phyloP scores from a whole-genome alignment of 192 early-diverging fungal genomes.

The Mortierella hygrophila region DNA sequence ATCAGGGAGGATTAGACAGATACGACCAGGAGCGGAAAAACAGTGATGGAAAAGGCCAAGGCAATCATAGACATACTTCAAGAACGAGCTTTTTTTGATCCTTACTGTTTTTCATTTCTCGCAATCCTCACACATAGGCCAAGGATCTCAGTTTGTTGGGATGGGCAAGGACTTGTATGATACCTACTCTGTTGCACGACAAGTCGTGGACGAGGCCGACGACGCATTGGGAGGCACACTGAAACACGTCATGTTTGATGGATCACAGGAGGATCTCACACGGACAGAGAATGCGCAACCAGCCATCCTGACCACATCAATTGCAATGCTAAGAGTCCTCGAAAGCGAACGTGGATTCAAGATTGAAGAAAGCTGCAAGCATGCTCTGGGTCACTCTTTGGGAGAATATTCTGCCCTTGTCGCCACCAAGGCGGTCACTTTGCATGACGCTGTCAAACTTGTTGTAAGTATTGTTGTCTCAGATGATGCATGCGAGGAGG shows the following conservation, averaged over 20 bases:
- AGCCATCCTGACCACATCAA: constrained; percentile 91
- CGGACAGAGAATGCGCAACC: constrained; percentile 88
- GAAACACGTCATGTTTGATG: constrained; percentile 88
- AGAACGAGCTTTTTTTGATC: background rate
- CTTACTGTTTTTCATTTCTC: background rate
- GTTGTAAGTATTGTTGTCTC: constrained; percentile 67
- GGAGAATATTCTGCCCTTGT: constrained; percentile 92
- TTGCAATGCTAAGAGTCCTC: constrained; percentile 87
- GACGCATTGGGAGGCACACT: constrained; percentile 81
- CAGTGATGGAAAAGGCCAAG: background rate
- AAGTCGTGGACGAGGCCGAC: constrained; percentile 92
- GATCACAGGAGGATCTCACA: constrained; percentile 75
- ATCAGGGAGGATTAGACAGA: background rate
- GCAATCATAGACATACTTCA: background rate
- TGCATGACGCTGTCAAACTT: constrained; percentile 87
- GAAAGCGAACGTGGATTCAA: constrained; percentile 88
- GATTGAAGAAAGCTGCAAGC: constrained; percentile 76
- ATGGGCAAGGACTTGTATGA: constrained; percentile 94
- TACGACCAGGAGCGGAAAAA: background rate
- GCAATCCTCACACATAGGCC: constrained; percentile 58
- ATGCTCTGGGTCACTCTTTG: constrained; percentile 92
- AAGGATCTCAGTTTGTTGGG: constrained; percentile 89
- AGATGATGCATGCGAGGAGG: background rate
- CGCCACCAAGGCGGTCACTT: constrained; percentile 72
- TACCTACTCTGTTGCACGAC: constrained; percentile 76